A percentile compares a stretch with the other conserved stretches of the same genome.
Evolutionary conservation across 2,329 filamentous ascomycete genomes (phyloP).

Genomic region (Sclerotinia trifoliorum): DNA sequence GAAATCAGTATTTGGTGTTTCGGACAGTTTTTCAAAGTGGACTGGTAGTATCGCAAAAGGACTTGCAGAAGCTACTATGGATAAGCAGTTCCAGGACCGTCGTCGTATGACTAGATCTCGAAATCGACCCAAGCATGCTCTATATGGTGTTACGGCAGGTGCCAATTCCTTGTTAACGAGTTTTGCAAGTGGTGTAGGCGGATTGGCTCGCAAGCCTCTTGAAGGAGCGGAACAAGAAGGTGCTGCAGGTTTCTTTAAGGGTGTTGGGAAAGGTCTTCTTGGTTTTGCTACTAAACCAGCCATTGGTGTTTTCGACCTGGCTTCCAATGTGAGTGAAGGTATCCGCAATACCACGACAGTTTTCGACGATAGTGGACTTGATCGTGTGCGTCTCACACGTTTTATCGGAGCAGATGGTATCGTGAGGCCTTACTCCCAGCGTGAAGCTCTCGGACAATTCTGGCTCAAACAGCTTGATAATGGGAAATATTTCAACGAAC

Average conservation of each 20-base stretch:
- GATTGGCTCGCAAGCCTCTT: conserved; percentile 86
- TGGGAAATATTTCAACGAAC: conserved; percentile 95
- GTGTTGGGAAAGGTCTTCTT: conserved; percentile 90
- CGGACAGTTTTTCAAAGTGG: conserved; percentile 95
- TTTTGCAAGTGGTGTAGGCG: conserved; percentile 89
- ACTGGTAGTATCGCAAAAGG: conserved; percentile 97
- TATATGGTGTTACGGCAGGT: conserved; percentile 93
- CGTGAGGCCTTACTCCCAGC: conserved; percentile 88
- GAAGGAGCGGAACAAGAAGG: conserved; percentile 97
- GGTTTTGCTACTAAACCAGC: conserved; percentile 96
- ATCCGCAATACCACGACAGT: conserved; percentile 98
- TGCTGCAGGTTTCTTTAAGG: conserved; percentile 92
- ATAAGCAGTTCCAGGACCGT: conserved; percentile 98
- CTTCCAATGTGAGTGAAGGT: conserved; percentile 93
- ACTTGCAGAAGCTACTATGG: conserved; percentile 88
- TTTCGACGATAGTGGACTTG: conserved; percentile 91
- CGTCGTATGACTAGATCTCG: conserved; percentile 89
- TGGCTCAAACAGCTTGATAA: conserved; percentile 99
- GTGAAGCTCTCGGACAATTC: conserved; percentile 93
- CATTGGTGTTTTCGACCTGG: conserved; percentile 94
- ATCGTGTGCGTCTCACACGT: conserved; percentile 88
- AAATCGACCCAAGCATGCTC: conserved; percentile 93
- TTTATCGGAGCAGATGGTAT: conserved; percentile 93
- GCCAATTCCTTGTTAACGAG: conserved; percentile 94
- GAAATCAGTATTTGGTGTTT: conserved; percentile 97